Evolutionary conservation across 192 early-diverging fungal species (phyloP).

Genomic region (Coemansia umbellata): DNA sequence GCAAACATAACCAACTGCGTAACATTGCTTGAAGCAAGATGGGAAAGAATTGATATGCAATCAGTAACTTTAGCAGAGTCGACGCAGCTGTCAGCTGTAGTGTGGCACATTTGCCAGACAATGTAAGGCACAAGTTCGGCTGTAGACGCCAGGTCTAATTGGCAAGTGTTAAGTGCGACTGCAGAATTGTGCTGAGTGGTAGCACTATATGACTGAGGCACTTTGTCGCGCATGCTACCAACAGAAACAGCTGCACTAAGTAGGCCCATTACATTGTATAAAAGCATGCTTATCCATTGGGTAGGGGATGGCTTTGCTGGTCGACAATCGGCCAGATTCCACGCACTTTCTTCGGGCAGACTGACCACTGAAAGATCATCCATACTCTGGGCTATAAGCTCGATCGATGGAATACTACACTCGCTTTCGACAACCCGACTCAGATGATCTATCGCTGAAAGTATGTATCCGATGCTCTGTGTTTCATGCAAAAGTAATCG

Average conservation of each 20-base stretch:
- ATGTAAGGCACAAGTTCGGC: neutral
- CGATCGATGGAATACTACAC: neutral
- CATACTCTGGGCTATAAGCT: constrained; percentile 18
- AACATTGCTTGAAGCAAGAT: neutral
- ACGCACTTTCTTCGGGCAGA: constrained; percentile 34
- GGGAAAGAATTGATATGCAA: constrained; percentile 4
- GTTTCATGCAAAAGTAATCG: constrained; percentile 29
- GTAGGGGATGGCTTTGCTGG: neutral
- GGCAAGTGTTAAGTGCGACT: neutral
- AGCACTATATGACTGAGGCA: neutral
- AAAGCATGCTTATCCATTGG: neutral
- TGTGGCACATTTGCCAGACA: constrained; percentile 20
- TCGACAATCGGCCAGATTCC: constrained; percentile 8
- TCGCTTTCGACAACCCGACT: neutral
- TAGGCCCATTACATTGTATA: neutral
- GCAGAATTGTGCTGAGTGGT: neutral
- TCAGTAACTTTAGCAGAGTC: neutral
- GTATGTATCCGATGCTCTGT: constrained; percentile 12
- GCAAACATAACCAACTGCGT: constrained; percentile 1
- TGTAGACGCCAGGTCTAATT: neutral
- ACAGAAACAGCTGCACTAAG: neutral
- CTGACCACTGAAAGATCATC: constrained; percentile 34
- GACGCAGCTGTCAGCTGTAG: neutral
- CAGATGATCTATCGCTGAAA: constrained; percentile 5
- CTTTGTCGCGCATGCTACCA: neutral